phyloP scores from a whole-genome alignment of 352 stramenopile species.

The Pythium insidiosum region DNA sequence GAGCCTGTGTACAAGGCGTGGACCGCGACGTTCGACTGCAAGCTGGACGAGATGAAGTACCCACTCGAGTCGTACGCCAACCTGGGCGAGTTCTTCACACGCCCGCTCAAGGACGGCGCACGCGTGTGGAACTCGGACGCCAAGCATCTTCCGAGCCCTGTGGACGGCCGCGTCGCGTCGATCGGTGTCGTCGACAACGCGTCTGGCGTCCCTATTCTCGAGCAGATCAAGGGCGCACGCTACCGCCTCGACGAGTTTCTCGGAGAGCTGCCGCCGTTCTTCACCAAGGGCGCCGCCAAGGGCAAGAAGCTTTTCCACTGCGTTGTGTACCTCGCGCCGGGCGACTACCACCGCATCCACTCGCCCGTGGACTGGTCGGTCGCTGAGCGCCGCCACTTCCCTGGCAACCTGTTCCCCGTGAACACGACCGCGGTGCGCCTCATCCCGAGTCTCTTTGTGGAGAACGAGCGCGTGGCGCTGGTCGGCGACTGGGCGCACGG shows the following conservation, averaged over 20 bases:
- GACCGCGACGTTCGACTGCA: slow-evolving; percentile 71
- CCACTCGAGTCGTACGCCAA: slow-evolving; percentile 66
- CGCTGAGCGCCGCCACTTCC: slow-evolving; percentile 69
- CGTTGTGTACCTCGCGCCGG: slow-evolving; percentile 78
- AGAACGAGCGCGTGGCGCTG: slow-evolving; percentile 77
- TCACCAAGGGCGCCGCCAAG: slow-evolving; percentile 28
- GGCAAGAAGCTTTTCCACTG: slow-evolving; percentile 69
- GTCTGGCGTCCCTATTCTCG: slow-evolving; percentile 42
- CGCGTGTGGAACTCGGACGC: slow-evolving; percentile 31
- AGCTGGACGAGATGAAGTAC: slow-evolving; percentile 82
- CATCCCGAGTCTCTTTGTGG: slow-evolving; percentile 76
- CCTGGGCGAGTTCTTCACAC: slow-evolving; percentile 80
- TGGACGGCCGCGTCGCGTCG: slow-evolving; percentile 61
- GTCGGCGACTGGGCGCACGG: slow-evolving; percentile 69
- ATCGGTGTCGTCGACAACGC: slow-evolving; percentile 48
- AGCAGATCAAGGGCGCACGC: slow-evolving; percentile 76
- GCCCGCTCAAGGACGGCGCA: slow-evolving; percentile 59
- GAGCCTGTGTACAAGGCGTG: slow-evolving; percentile 79
- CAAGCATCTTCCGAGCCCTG: slow-evolving; percentile 34
- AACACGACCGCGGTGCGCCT: slow-evolving; percentile 50
- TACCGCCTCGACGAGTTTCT: slow-evolving; percentile 84
- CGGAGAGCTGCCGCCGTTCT: slow-evolving; percentile 50
- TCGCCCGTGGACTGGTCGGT: slow-evolving; percentile 72
- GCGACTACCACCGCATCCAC: slow-evolving; percentile 86
- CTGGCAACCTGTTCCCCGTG: slow-evolving; percentile 76